Evolutionary conservation across 2,329 filamentous ascomycete genomes (phyloP).

Genomic region (Amphichorda felina): DNA sequence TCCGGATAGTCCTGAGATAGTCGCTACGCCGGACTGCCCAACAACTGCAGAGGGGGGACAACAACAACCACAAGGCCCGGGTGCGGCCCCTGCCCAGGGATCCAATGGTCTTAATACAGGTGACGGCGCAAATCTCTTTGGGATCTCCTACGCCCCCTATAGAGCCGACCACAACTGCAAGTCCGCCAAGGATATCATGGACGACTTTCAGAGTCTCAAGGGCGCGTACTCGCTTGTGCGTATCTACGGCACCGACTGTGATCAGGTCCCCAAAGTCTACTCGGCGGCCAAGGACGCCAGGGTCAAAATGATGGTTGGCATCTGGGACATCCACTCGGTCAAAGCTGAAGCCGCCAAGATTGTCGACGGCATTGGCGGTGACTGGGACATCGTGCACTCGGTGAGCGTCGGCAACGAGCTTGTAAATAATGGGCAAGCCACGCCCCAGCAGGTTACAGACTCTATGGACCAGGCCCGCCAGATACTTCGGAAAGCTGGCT

Average conservation of each 20-base stretch:
- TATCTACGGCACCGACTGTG: constrained; percentile 70
- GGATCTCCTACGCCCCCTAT: constrained; percentile 38
- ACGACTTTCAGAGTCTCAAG: constrained; percentile 47
- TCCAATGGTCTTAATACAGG: too few species aligned
- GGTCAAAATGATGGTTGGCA: constrained; percentile 63
- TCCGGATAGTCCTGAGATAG: too few species aligned
- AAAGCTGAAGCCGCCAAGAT: constrained; percentile 47
- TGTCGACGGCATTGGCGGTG: constrained; percentile 41
- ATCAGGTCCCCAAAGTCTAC: constrained; percentile 54
- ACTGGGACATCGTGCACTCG: constrained; percentile 60
- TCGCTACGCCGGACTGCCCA: too few species aligned
- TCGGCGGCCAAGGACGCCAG: constrained; percentile 50
- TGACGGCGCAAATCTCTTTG: constrained; percentile 23
- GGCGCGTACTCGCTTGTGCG: constrained; percentile 52
- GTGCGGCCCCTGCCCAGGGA: too few species aligned
- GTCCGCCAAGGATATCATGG: constrained; percentile 43
- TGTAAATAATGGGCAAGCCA: constrained; percentile 51
- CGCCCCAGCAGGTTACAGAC: constrained; percentile 38
- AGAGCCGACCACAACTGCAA: constrained; percentile 52
- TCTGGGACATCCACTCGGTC: constrained; percentile 52
- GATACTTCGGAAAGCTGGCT: constrained; percentile 50
- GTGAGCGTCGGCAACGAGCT: constrained; percentile 74
- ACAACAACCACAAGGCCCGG: background rate
- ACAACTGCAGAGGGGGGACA: background rate
- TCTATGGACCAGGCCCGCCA: constrained; percentile 46